Percentiles rank a stretch among this genome's conserved stretches.
Conservation (phyloP, 495 filamentous ascomycete genomes). For the Penicillium goetzii region DNA sequence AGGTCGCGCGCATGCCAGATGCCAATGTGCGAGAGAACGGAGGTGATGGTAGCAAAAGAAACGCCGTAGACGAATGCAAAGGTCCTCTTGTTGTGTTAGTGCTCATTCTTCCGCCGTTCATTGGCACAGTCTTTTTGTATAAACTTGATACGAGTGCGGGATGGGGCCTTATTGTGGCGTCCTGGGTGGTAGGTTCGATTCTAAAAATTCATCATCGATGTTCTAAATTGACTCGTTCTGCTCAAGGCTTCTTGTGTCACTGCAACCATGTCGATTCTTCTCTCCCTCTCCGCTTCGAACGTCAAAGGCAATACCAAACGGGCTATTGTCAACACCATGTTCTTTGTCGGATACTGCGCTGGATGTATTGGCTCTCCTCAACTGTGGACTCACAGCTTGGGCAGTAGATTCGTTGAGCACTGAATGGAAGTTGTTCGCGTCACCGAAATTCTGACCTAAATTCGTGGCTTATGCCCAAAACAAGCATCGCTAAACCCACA, state of each 20-base stretch:
- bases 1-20: conserved; percentile 62
- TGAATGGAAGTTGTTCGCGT: neutral
- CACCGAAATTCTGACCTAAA: too few species aligned
- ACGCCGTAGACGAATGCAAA: conserved; percentile 81
- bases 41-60: conserved; percentile 78
- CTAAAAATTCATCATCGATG: too few species aligned
- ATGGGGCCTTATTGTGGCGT: neutral
- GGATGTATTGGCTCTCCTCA: neutral
- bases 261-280: neutral
- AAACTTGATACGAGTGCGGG: neutral
- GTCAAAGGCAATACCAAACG: neutral
- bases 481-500: neutral
- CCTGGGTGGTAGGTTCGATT: neutral
- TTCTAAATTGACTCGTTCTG: neutral
- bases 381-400: neutral
- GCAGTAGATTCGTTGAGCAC: neutral
- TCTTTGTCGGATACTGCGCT: neutral
- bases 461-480: too few species aligned
- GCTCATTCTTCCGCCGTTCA: neutral
- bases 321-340: neutral
- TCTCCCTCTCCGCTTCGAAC: neutral
- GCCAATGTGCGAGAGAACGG: conserved; percentile 63
- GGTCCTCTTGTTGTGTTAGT: conserved; percentile 40
- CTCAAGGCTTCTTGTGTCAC: neutral
- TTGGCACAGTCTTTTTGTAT: neutral